Percentiles rank a stretch among this genome's conserved stretches.
Evolutionary conservation across 2,329 filamentous ascomycete genomes (phyloP).

Genomic region (Epichloe scottii): DNA sequence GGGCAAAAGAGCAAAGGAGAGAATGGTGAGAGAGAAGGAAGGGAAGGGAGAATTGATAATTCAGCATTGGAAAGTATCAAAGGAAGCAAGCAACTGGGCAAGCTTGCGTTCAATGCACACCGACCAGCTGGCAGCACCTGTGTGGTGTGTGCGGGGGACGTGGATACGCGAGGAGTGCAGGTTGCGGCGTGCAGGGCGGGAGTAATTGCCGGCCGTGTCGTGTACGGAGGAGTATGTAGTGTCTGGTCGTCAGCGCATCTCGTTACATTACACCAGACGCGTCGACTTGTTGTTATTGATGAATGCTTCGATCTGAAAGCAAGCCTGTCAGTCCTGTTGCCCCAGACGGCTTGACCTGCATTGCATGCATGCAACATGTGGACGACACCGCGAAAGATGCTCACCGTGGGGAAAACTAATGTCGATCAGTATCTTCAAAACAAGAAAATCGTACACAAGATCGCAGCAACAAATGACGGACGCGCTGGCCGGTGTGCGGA

Average conservation of each 20-base stretch:
- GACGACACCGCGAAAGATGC: neutral
- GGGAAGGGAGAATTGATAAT: neutral
- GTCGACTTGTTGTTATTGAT: neutral
- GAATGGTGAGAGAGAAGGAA: neutral
- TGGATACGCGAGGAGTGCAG: neutral
- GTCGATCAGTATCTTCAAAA: neutral
- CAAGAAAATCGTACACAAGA: neutral
- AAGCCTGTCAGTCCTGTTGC: neutral
- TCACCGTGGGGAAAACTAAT: neutral
- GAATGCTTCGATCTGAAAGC: too few relatives aligned
- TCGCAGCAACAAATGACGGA: neutral
- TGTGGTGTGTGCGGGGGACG: neutral
- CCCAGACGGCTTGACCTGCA: too few relatives aligned
- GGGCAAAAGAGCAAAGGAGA: neutral
- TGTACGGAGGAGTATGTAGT: too few relatives aligned
- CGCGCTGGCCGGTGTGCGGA: neutral
- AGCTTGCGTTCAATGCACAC: neutral
- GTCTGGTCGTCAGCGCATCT: neutral
- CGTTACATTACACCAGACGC: neutral
- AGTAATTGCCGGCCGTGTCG: too few relatives aligned
- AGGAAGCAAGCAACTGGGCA: neutral
- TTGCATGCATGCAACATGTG: neutral
- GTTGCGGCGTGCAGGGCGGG: too few relatives aligned
- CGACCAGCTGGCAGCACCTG: conserved; percentile 1
- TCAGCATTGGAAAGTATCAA: neutral